phyloP scores from a whole-genome alignment of 441 rosid genomes.

The Gossypium trilobum region DNA sequence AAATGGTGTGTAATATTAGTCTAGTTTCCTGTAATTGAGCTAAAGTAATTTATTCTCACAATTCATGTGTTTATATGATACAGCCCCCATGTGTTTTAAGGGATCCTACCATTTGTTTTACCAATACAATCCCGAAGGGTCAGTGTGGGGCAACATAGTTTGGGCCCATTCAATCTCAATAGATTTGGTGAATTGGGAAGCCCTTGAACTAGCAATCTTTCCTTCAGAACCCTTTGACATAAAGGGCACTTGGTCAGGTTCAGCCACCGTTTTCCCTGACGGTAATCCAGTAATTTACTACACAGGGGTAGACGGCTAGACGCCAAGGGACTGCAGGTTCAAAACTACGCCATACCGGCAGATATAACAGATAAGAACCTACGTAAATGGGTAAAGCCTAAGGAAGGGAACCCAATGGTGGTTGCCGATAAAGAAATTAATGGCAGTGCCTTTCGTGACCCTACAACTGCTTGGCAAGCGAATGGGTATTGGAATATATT shows the following conservation, averaged over 20 bases:
- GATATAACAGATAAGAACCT: conserved; percentile 65
- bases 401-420: conserved; percentile 49
- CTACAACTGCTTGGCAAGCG: conserved; percentile 70
- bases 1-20: conserved; percentile 45
- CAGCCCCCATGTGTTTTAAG: conserved; percentile 63
- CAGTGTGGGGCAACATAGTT: conserved; percentile 83
- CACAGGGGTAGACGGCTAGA: conserved; percentile 65
- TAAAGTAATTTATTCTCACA: neutral
- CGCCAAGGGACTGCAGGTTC: conserved; percentile 35
- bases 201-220: conserved; percentile 53
- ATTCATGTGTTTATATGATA: neutral
- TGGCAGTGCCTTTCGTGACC: conserved; percentile 73
- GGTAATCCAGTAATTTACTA: conserved; percentile 54
- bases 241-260: conserved; percentile 82
- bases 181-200: conserved; percentile 67
- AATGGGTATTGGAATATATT: conserved; percentile 49
- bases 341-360: conserved; percentile 57
- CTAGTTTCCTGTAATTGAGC: neutral
- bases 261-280: conserved; percentile 53
- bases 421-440: conserved; percentile 39
- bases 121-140: conserved; percentile 76
- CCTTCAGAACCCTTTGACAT: conserved; percentile 66
- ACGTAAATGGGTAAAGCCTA: conserved; percentile 62
- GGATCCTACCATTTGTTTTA: conserved; percentile 78
- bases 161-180: conserved; percentile 89